These are phyloP conservation scores for Hura crepitans DNA, from an alignment of 441 rosid genomes.

Conservation along the genomic window DNA sequence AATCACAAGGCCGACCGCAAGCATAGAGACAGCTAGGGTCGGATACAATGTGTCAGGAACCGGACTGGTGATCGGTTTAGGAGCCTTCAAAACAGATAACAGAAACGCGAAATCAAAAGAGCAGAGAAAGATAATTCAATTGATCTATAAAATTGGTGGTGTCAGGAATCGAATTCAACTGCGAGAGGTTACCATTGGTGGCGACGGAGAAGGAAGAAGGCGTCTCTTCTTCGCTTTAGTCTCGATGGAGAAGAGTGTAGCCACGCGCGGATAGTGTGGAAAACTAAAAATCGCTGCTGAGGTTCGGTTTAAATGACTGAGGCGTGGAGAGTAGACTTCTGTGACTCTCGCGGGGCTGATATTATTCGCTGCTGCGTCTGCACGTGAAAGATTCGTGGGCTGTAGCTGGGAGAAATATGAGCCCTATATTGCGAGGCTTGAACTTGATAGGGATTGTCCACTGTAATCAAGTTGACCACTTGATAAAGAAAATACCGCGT, in stretches of 20 bases:
- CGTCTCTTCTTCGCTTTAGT: neutral
- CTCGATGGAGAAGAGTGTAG: constrained; percentile 10
- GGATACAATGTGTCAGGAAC: constrained; percentile 74
- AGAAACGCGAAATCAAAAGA: neutral
- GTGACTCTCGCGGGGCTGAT: neutral
- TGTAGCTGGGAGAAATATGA: neutral
- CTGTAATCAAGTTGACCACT: too few relatives aligned
- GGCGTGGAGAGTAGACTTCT: neutral
- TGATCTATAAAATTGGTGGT: neutral
- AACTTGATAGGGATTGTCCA: too few relatives aligned
- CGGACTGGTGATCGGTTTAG: constrained; percentile 72
- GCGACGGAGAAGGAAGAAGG: constrained; percentile 1
- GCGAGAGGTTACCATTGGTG: constrained; percentile 27
- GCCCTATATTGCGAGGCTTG: too few relatives aligned
- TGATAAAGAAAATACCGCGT: too few relatives aligned
- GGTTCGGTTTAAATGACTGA: neutral
- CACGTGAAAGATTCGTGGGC: constrained; percentile 14
- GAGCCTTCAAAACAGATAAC: constrained; percentile 38
- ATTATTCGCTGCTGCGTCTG: neutral
- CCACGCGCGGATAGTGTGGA: constrained; percentile 9
- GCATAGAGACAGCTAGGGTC: constrained; percentile 56
- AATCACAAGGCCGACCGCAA: constrained; percentile 68
- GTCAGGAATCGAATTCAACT: neutral
- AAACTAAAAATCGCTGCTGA: too few relatives aligned
- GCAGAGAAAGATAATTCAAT: neutral